A percentile compares a stretch with the other conserved stretches of the same genome.
phyloP scores from a whole-genome alignment of 495 filamentous ascomycete genomes.

The Penicillium pancosmium region DNA sequence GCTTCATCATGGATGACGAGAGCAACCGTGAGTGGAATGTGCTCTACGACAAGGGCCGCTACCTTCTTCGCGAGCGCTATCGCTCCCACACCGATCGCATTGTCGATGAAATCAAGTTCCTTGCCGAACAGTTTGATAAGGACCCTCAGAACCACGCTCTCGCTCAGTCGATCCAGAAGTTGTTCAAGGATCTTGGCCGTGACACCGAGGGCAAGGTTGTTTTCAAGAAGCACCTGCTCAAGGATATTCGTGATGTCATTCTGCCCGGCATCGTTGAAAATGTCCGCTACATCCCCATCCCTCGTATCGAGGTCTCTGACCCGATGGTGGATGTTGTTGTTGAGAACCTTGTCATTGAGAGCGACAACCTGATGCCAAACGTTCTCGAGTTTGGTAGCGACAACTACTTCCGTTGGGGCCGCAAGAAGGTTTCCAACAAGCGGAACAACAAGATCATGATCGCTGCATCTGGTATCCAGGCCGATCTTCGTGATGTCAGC shows the following conservation, averaged over 20 bases:
- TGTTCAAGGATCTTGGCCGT: constrained; percentile 86
- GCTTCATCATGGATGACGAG: constrained; percentile 84
- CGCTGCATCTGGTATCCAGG: constrained; percentile 83
- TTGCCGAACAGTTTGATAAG: constrained; percentile 84
- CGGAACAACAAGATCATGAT: constrained; percentile 78
- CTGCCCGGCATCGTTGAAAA: constrained; percentile 83
- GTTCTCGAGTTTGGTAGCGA: constrained; percentile 87
- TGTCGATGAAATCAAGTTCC: constrained; percentile 85
- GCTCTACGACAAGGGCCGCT: constrained; percentile 84
- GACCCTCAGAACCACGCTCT: constrained; percentile 87
- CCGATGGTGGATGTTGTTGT: constrained; percentile 81
- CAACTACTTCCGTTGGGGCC: constrained; percentile 95
- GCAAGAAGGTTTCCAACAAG: constrained; percentile 80
- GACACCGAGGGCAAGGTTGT: constrained; percentile 79
- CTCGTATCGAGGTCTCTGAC: constrained; percentile 92
- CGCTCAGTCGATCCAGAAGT: constrained; percentile 70
- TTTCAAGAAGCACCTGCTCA: constrained; percentile 91
- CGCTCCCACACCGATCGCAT: constrained; percentile 84
- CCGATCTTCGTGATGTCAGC: constrained; percentile 69
- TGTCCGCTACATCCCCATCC: constrained; percentile 88
- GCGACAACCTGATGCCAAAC: constrained; percentile 97
- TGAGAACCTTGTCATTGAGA: constrained; percentile 93
- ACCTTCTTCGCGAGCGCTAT: constrained; percentile 87
- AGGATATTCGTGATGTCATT: constrained; percentile 86
- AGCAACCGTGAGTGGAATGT: constrained; percentile 82